Conservation (phyloP, 2,329 filamentous ascomycete species). For the Cytospora piceae region DNA sequence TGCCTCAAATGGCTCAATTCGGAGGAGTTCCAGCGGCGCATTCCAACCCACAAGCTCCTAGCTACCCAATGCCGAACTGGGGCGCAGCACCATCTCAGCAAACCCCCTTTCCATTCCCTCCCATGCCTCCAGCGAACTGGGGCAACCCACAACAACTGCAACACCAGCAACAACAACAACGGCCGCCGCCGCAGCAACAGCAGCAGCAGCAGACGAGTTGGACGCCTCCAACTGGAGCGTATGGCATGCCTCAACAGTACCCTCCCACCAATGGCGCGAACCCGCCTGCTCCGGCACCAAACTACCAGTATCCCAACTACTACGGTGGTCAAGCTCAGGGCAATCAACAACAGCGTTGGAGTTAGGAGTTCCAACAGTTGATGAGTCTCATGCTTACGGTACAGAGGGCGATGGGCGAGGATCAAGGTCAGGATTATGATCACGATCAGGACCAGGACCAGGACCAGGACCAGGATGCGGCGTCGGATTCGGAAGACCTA, state of each 20-base stretch:
- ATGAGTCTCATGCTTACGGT: slow-evolving; percentile 13
- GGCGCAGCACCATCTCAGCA: slow-evolving; percentile 18
- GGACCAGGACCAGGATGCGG: slow-evolving; percentile 5
- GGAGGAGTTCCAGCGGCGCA: slow-evolving; percentile 24
- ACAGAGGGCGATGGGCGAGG: slow-evolving; percentile 4
- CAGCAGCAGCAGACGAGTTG: slow-evolving; percentile 26
- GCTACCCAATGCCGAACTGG: slow-evolving; percentile 28
- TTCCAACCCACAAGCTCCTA: slow-evolving; percentile 26
- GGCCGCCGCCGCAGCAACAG: slow-evolving; percentile 12
- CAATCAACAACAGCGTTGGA: slow-evolving; percentile 30
- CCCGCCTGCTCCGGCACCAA: slow-evolving; percentile 25
- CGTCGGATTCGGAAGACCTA: neutral
- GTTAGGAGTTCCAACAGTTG: slow-evolving; percentile 21
- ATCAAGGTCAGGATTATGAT: neutral
- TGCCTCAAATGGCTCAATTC: slow-evolving; percentile 29
- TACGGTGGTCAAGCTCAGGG: slow-evolving; percentile 29
- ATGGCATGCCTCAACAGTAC: slow-evolving; percentile 27
- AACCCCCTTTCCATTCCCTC: slow-evolving; percentile 28
- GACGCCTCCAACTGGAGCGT: slow-evolving; percentile 27
- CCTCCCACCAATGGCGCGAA: slow-evolving; percentile 21
- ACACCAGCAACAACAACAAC: slow-evolving; percentile 19
- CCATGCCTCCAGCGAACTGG: slow-evolving; percentile 28
- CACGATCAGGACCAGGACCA: neutral
- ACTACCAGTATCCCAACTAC: slow-evolving; percentile 28
- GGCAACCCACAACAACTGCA: slow-evolving; percentile 18